phyloP scores from a whole-genome alignment of 2,329 filamentous ascomycete species.

The Pochonia chlamydosporia region DNA sequence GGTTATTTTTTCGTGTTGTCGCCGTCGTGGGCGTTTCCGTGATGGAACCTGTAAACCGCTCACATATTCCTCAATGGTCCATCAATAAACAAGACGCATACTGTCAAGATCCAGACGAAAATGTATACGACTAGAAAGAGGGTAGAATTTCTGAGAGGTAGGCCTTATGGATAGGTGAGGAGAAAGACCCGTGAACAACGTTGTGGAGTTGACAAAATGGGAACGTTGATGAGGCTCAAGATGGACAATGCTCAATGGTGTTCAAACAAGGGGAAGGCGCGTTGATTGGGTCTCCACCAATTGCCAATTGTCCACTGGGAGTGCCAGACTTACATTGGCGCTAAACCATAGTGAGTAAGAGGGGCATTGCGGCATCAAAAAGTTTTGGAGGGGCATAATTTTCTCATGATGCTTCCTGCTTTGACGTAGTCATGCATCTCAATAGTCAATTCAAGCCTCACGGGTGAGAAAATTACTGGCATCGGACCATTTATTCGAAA shows the following conservation, averaged over 20 bases:
- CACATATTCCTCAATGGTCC: no score
- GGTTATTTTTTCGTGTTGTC: no score
- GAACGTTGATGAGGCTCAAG: neutral
- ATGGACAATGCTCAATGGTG: neutral
- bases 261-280: constrained; percentile 1
- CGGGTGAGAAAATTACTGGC: constrained; percentile 4
- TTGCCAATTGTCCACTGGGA: neutral
- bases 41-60: no score
- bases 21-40: no score
- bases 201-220: no score
- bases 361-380: constrained; percentile 17
- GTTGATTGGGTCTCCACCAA: neutral
- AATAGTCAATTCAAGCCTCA: neutral
- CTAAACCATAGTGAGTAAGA: constrained; percentile 25
- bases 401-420: constrained; percentile 5
- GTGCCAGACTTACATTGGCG: no score
- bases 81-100: no score
- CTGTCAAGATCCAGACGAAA: no score
- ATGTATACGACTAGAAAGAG: no score
- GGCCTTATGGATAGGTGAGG: no score
- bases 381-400: constrained; percentile 15
- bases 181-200: no score
- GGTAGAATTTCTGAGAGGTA: no score
- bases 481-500: neutral
- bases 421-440: constrained; percentile 3